Conservation (phyloP, 2,329 filamentous ascomycete genomes). For the Beauveria rudraprayagi region DNA sequence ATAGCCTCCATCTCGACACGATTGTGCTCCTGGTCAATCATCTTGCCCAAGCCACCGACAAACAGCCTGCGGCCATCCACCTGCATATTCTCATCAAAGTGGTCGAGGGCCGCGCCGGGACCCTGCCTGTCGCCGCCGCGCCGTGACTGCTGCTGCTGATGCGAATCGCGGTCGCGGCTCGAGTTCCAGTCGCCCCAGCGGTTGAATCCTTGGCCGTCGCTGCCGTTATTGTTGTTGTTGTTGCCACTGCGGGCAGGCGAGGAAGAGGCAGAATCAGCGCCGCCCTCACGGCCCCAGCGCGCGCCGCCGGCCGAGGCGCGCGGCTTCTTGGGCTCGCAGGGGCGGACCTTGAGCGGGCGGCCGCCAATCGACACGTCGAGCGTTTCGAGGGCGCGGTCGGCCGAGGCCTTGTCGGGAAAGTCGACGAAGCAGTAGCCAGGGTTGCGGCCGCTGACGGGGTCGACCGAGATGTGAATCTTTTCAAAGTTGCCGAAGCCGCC, state of each 20-base stretch:
- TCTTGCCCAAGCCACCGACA: constrained; percentile 42
- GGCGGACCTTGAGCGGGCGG: constrained; percentile 55
- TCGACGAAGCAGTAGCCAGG: constrained; percentile 71
- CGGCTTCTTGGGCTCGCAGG: constrained; percentile 48
- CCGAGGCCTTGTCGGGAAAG: constrained; percentile 48
- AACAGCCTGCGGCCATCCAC: constrained; percentile 34
- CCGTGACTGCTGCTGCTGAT: constrained; percentile 8
- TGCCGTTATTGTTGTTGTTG: not conserved
- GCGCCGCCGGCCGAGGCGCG: constrained; percentile 13
- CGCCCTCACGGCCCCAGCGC: constrained; percentile 12
- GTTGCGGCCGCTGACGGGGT: constrained; percentile 59
- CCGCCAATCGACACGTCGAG: constrained; percentile 48
- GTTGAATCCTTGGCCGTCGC: constrained; percentile 21
- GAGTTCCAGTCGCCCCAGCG: constrained; percentile 38
- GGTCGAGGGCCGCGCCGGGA: constrained; percentile 21
- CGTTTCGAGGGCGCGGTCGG: constrained; percentile 47
- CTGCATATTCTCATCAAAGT: constrained; percentile 23
- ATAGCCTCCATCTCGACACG: constrained; percentile 37
- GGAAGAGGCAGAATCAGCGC: constrained; percentile 12
- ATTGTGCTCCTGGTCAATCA: constrained; percentile 39
- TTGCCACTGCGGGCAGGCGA: not conserved
- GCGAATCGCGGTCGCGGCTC: not conserved
- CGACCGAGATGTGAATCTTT: constrained; percentile 63
- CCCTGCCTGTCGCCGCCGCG: constrained; percentile 18
- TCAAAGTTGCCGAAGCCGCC: constrained; percentile 39